Conservation (phyloP, 164 flowering plant genomes). For the Piper longum region DNA sequence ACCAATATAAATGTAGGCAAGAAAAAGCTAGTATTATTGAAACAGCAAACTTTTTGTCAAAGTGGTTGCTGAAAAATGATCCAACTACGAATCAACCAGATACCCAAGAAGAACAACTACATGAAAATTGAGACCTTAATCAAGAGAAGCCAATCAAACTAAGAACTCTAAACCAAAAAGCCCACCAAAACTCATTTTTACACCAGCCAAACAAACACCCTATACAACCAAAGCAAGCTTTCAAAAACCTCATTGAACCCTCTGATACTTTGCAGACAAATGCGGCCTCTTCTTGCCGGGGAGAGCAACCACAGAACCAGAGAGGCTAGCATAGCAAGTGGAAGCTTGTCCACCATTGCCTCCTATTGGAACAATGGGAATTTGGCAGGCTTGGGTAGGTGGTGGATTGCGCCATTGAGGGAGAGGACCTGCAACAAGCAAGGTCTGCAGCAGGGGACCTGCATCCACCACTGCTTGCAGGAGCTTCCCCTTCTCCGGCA, state of each 20-base stretch:
- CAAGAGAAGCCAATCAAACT: neutral
- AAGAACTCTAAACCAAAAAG: too few relatives aligned
- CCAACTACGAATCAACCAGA: too few relatives aligned
- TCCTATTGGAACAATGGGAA: constrained; percentile 23
- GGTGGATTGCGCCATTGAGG: constrained; percentile 79
- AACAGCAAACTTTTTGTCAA: too few relatives aligned
- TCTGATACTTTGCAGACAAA: constrained; percentile 2
- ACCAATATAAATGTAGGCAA: too few relatives aligned
- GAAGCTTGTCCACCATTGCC: neutral
- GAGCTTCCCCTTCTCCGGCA: constrained; percentile 62
- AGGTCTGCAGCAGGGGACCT: constrained; percentile 69
- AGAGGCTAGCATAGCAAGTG: neutral
- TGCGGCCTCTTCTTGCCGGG: constrained; percentile 1
- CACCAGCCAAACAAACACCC: neutral
- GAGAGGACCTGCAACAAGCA: constrained; percentile 69
- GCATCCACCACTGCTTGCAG: constrained; percentile 62
- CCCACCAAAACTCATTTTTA: neutral
- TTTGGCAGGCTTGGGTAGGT: constrained; percentile 30
- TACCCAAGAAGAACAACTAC: neutral
- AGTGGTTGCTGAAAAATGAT: too few relatives aligned
- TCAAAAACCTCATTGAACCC: neutral
- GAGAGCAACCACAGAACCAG: constrained; percentile 1
- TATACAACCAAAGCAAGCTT: too few relatives aligned
- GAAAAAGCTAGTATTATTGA: too few relatives aligned
- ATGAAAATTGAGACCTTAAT: neutral